Evolutionary conservation across 2,329 filamentous ascomycete genomes (phyloP), one percentile per base, ranked within the genome.

Genomic region (Aspergillus nomiae): DNA sequence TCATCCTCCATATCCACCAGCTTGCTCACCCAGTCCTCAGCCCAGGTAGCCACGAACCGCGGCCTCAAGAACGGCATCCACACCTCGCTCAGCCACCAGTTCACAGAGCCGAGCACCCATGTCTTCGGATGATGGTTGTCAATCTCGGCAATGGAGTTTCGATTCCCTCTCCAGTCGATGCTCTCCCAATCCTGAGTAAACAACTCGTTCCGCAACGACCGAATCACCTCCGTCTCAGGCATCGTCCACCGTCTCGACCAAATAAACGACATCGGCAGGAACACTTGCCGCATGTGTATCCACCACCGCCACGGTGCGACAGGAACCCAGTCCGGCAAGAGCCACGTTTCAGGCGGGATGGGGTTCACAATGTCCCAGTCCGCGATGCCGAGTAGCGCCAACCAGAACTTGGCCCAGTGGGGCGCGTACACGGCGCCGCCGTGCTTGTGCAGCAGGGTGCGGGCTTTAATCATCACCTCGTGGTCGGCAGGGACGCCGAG

Each of bases 371-470:
- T 48, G 0, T 51, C 62, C 64, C 64, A 66, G 24, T 62, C 30
- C 3, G 58, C 63, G 0, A 66, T 16, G 1, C 59, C 59, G 19
- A 66, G 54, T 11, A 66, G 1, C 9, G 59, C 51, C 3, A 66
- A 48, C 64, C 62, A 66, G 41, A 66, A 59, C 21, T 66, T 66
- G 2, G 56, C 62, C 64, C 64, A 66, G 24, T 26, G 24, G 0
- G 64, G 57, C 5, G 58, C 26, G 10, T 55, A 24, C 1, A 59
- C 5, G 1, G 54, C 56, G 4, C 64, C 62, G 0, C 64, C 64
- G 8, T 28, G 46, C 46, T n/a, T 28, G 2, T 55, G 56, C 3
- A 64, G 50, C 8, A 26, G 43, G 11, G n/a, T 14, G 1, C 59
- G 59, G 1, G 62, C 59, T 16, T 56, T 58, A 9, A 30, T 38